These are phyloP conservation scores for Xylaria grammica DNA, from an alignment of 495 filamentous ascomycete genomes.

Conservation along the genomic window DNA sequence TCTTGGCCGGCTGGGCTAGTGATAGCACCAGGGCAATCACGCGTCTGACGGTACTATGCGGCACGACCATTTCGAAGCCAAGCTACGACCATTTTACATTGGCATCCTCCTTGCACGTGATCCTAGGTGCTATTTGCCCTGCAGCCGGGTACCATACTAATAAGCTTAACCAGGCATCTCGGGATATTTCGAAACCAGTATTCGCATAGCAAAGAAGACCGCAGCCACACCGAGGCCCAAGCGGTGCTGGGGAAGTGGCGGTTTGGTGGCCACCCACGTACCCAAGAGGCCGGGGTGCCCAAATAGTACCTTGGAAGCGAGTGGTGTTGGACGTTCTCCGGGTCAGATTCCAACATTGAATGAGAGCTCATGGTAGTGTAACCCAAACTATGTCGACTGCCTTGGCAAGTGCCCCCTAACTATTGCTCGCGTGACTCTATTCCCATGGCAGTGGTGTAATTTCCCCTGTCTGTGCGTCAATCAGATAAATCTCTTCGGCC, in stretches of 20 bases:
- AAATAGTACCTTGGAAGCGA: neutral
- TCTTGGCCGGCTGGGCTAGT: neutral
- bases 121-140: neutral
- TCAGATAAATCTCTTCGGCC: too few species aligned
- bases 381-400: neutral
- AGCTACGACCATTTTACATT: neutral
- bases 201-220: constrained; percentile 3
- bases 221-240: neutral
- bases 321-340: neutral
- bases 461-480: too few species aligned
- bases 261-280: neutral
- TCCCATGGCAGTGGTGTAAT: neutral
- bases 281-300: neutral
- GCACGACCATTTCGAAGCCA: neutral
- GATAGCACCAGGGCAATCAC: neutral
- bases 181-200: neutral
- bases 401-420: neutral
- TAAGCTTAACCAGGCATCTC: neutral
- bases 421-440: neutral
- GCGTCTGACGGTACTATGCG: neutral
- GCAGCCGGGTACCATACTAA: neutral
- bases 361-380: neutral
- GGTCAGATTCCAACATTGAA: neutral
- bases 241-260: neutral
- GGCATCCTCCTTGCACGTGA: neutral